Evolutionary conservation across 192 early-diverging fungal species (phyloP), one percentile per base, ranked within the genome.

Genomic region (Coemansia sp.): DNA sequence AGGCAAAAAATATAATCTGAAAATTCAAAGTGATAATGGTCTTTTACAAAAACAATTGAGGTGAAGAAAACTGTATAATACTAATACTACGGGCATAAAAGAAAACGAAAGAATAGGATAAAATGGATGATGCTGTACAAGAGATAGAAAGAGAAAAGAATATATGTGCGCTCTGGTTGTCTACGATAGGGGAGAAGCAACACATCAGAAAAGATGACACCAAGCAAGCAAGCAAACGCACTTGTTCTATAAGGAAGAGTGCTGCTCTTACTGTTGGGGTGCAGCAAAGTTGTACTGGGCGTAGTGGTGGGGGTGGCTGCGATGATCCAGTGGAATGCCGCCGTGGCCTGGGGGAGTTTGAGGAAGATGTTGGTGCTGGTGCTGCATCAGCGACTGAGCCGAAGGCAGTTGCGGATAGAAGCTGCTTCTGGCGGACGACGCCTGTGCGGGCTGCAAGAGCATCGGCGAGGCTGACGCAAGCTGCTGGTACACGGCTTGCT

Each of bases 311-410:
- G 44, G n/a, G 8, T 64, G 44, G 38, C 48, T 53, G 41, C 61
- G 54, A 37, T 64, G 70, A 9, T 64, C 69, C 39, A 70, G 39
- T 44, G 57, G 38, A 16, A 59, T 26, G 19, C 52, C 52, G 39
- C 40, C 40, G 38, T 41, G 63, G 9, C 37, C 63, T 9, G 13
- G 43, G n/a, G 50, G 26, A 49, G 39, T 50, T 39, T 60, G 72
- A 37, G 44, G 61, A 43, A 56, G 70, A 47, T 40, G 23, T 41
- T 71, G 74, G 26, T 43, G 48, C 18, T 63, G 75, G 16, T 65
- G 66, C 54, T 81, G 73, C 65, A 82, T 42, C 74, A 82, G 71
- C 23, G 74, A 62, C 68, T 82, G 79, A 4, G 79, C 74, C 4
- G 74, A 65, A 19, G 79, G 79, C 71, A 76, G 71, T 10, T 76